These are phyloP conservation scores for Linderina pennispora DNA, from an alignment of 192 early-diverging fungal genomes.

Conservation along the genomic window DNA sequence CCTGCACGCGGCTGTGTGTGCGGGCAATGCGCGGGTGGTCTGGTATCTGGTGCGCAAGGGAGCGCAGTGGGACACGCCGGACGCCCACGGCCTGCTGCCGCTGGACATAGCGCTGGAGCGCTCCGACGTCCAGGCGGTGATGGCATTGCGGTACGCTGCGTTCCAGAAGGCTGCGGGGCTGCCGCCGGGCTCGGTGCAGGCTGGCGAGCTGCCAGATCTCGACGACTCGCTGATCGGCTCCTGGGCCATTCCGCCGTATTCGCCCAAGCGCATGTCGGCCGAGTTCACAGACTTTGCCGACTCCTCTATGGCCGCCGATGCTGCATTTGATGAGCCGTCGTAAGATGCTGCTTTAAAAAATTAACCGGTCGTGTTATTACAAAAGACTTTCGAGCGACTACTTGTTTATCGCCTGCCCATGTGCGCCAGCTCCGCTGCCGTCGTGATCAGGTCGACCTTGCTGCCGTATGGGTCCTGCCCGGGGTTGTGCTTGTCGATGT, in stretches of 20 bases:
- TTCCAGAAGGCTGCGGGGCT: conserved; percentile 42
- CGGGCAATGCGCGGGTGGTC: conserved; percentile 63
- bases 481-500: no score
- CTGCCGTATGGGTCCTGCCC: not conserved
- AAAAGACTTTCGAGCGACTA: no score
- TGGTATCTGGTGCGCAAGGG: conserved; percentile 64
- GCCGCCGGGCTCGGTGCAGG: conserved; percentile 31
- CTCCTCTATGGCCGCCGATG: not conserved
- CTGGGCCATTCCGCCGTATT: conserved; percentile 41
- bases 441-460: not conserved
- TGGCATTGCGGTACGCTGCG: conserved; percentile 46
- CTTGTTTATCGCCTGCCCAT: not conserved
- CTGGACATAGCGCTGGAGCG: conserved; percentile 47
- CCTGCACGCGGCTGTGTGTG: conserved; percentile 67
- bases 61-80: conserved; percentile 66
- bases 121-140: conserved; percentile 45
- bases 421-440: not conserved
- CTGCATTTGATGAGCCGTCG: not conserved
- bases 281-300: not conserved
- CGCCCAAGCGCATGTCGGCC: conserved; percentile 1
- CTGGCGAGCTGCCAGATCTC: conserved; percentile 37
- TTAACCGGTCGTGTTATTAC: no score
- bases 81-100: conserved; percentile 52
- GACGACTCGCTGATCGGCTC: conserved; percentile 43
- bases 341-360: no score